These are phyloP conservation scores for Fusarium cicatricum DNA, from an alignment of 2,329 filamentous ascomycete species.

Conservation along the genomic window DNA sequence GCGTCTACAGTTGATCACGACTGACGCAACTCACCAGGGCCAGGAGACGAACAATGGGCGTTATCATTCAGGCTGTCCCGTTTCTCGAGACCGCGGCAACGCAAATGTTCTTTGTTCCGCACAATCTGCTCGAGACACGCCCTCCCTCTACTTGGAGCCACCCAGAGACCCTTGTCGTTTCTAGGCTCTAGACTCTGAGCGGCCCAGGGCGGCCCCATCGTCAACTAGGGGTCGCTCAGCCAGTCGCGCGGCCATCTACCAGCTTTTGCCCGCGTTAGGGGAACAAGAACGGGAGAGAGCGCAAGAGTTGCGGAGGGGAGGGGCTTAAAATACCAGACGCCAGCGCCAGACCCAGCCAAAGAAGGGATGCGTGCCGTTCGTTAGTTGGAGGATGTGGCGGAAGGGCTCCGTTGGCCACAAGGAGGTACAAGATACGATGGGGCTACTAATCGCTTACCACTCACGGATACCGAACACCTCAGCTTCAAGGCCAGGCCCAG, in stretches of 20 bases:
- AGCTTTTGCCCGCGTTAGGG: constrained; percentile 27
- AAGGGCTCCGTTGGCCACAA: constrained; percentile 20
- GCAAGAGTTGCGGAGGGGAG: constrained; percentile 4
- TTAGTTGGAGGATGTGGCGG: constrained; percentile 10
- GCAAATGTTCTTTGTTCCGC: constrained; percentile 23
- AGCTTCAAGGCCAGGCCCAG: background rate
- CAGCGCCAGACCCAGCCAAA: constrained; percentile 16
- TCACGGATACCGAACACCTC: too few relatives aligned
- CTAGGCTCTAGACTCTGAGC: constrained; percentile 28
- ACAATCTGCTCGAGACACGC: constrained; percentile 15
- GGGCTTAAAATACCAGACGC: background rate
- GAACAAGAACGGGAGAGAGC: constrained; percentile 20
- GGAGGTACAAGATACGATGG: constrained; percentile 7
- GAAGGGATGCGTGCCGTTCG: constrained; percentile 14
- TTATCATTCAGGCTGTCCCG: background rate
- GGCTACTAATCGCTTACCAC: constrained; percentile 11
- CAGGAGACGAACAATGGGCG: background rate
- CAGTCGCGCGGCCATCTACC: constrained; percentile 27
- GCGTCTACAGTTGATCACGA: background rate
- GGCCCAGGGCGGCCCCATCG: constrained; percentile 21
- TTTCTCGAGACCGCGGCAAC: constrained; percentile 28
- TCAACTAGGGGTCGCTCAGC: constrained; percentile 23
- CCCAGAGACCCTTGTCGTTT: constrained; percentile 19
- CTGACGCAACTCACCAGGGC: constrained; percentile 8
- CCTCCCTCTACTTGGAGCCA: constrained; percentile 1